phyloP scores from a whole-genome alignment of 306 rosid genomes.

The Argentina anserina region DNA sequence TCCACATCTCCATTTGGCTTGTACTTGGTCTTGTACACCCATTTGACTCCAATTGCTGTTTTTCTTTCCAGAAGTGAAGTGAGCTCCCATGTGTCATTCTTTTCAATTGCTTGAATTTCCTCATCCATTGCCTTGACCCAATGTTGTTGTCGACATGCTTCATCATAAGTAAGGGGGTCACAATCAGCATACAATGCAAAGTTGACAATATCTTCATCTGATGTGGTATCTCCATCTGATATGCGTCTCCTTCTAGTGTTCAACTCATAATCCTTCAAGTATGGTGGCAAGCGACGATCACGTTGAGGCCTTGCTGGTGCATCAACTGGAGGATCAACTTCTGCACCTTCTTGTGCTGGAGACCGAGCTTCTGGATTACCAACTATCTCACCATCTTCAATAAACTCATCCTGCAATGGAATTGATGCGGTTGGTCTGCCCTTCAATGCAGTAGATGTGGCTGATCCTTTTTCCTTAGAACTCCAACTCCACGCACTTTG shows the following conservation, averaged over 20 bases:
- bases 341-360: neutral
- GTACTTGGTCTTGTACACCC: neutral
- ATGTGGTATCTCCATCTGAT: fast-evolving
- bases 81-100: neutral
- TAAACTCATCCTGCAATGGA: no score
- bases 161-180: neutral
- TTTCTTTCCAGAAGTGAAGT: neutral
- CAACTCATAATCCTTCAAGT: no score
- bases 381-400: neutral
- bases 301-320: neutral
- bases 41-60: neutral
- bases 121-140: neutral
- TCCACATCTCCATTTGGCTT: no score
- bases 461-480: neutral
- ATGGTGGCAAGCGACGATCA: no score
- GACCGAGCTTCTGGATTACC: no score
- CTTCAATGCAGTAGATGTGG: no score
- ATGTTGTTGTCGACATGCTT: neutral
- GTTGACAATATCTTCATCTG: neutral
- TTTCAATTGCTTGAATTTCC: no score
- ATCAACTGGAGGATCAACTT: neutral
- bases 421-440: no score
- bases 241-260: no score
- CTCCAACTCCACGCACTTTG: neutral
- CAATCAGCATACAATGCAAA: neutral